Evolutionary conservation across 2,329 filamentous ascomycete species (phyloP).

Genomic region (Penicillium occitanis): DNA sequence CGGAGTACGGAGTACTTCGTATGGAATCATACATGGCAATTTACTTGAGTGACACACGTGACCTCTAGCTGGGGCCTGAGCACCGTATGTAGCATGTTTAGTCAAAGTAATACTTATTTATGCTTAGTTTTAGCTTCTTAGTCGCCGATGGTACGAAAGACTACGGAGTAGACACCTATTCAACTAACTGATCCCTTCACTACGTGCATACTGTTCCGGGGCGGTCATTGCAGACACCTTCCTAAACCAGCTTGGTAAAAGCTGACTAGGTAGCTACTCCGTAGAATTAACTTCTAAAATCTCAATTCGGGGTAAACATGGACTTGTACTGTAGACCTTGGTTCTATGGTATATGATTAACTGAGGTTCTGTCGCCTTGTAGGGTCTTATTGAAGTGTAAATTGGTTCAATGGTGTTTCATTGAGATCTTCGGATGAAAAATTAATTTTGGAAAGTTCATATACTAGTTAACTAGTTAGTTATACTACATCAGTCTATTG

Average conservation of each 20-base stretch:
- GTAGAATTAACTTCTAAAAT: neutral
- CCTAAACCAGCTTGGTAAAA: neutral
- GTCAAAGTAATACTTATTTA: neutral
- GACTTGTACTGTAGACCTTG: neutral
- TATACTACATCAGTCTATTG: too few species aligned
- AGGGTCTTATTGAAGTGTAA: neutral
- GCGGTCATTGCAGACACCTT: neutral
- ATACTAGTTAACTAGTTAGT: too few species aligned
- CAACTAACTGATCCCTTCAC: neutral
- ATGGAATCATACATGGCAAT: neutral
- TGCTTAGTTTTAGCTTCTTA: neutral
- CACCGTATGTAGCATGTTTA: neutral
- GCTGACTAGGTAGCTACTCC: neutral
- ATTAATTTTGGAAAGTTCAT: neutral
- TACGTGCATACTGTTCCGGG: neutral
- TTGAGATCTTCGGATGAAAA: neutral
- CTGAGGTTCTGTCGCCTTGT: neutral
- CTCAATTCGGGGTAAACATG: neutral
- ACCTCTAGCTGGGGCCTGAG: neutral
- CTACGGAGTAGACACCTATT: neutral
- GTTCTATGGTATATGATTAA: neutral
- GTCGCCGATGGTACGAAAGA: neutral
- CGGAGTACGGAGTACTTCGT: neutral
- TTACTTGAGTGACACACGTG: neutral
- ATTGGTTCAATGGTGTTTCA: neutral